A percentile compares a stretch with the other conserved stretches of the same genome.
Evolutionary conservation across 2,329 filamentous ascomycete species (phyloP).

Genomic region (Emergomyces africanus): DNA sequence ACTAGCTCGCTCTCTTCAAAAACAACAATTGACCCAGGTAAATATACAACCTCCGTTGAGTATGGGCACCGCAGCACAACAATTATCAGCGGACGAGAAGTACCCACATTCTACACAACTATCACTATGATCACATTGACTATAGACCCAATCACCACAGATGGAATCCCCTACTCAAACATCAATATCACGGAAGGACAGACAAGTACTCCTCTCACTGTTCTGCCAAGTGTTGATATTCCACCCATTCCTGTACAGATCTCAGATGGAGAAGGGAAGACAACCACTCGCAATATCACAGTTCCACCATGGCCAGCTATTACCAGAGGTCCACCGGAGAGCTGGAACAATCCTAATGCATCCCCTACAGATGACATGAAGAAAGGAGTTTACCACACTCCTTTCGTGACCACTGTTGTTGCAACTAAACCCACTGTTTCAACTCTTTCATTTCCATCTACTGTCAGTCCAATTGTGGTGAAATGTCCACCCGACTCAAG

Average conservation of each 20-base stretch:
- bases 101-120: neutral
- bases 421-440: neutral
- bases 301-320: conserved; percentile 2
- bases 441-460: neutral
- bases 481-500: neutral
- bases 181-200: conserved; percentile 2
- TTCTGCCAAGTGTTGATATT: neutral
- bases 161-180: neutral
- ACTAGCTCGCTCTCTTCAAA: neutral
- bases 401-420: neutral
- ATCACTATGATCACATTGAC: neutral
- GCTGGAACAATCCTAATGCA: neutral
- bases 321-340: neutral
- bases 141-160: neutral
- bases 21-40: conserved; percentile 1
- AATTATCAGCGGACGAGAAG: neutral
- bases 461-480: neutral
- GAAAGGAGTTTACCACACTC: neutral
- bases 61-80: neutral
- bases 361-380: neutral
- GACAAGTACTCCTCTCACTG: neutral
- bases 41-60: conserved; percentile 5
- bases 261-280: neutral
- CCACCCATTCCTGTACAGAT: neutral
- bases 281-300: neutral